These are phyloP conservation scores for Lonicera japonica DNA, from an alignment of 129 eudicot species.

Conservation along the genomic window DNA sequence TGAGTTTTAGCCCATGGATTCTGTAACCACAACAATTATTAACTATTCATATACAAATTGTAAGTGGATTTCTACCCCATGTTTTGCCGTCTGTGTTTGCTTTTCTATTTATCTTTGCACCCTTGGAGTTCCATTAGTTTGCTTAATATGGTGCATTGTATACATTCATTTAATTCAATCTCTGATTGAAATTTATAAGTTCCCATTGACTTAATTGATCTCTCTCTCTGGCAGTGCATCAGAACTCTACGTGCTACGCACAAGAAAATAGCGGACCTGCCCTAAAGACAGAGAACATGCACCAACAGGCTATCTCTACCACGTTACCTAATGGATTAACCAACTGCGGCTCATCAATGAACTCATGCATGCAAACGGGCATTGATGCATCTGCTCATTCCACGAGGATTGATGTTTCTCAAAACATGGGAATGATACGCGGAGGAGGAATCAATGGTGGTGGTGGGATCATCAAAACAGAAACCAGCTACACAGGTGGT, in stretches of 20 bases:
- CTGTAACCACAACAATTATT: no score
- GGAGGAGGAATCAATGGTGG: constrained; percentile 32
- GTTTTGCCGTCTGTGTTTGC: neutral
- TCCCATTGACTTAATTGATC: neutral
- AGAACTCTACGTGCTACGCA: constrained; percentile 41
- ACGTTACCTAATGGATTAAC: constrained; percentile 40
- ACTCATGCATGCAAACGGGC: constrained; percentile 32
- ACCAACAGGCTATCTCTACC: constrained; percentile 21
- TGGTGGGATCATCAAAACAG: constrained; percentile 58
- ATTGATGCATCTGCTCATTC: constrained; percentile 32
- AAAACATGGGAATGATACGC: constrained; percentile 44
- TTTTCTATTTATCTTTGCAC: neutral
- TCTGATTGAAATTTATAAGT: neutral
- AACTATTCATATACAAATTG: no score
- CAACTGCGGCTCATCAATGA: constrained; percentile 40
- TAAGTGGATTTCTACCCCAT: neutral
- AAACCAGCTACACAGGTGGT: constrained; percentile 47
- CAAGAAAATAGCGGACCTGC: constrained; percentile 33
- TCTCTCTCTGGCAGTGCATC: constrained; percentile 39
- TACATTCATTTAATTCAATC: neutral
- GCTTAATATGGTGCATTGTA: neutral
- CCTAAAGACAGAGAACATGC: constrained; percentile 48
- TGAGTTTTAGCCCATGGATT: no score
- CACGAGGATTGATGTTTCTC: constrained; percentile 36
- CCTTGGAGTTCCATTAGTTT: neutral